Conservation (phyloP, 2,329 filamentous ascomycete genomes). For the Lachnellula occidentalis region DNA sequence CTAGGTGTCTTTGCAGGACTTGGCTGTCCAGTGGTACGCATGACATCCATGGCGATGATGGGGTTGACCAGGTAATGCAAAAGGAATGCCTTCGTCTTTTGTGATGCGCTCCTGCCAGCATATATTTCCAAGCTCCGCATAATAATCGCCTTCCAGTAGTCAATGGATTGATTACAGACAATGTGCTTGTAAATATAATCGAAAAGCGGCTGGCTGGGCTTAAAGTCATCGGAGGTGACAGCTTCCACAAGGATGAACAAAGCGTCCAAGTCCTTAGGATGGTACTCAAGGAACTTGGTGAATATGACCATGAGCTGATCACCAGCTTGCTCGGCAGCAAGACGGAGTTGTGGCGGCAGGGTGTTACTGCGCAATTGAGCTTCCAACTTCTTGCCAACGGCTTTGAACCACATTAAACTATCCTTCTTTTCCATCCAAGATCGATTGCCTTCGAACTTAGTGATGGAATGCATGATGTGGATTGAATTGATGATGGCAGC, state of each 20-base stretch:
- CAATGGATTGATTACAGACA: conserved; percentile 76
- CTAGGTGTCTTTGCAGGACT: conserved; percentile 55
- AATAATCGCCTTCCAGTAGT: conserved; percentile 78
- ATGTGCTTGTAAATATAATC: conserved; percentile 81
- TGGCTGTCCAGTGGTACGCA: conserved; percentile 66
- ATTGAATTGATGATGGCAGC: conserved; percentile 79
- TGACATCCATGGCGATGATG: conserved; percentile 93
- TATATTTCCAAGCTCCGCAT: conserved; percentile 86
- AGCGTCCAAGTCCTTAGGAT: conserved; percentile 72
- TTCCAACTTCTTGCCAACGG: conserved; percentile 73
- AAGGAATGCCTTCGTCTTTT: conserved; percentile 89
- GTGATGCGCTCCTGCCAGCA: conserved; percentile 68
- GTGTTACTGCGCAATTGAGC: conserved; percentile 64
- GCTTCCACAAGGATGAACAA: conserved; percentile 81
- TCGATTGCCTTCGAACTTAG: conserved; percentile 54
- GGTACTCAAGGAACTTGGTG: conserved; percentile 70
- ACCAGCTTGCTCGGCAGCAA: conserved; percentile 82
- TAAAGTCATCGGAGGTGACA: conserved; percentile 77
- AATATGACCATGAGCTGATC: conserved; percentile 85
- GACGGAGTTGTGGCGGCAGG: conserved; percentile 65
- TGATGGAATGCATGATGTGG: conserved; percentile 76
- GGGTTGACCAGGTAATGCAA: conserved; percentile 92
- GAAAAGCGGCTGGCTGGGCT: conserved; percentile 67
- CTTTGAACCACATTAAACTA: conserved; percentile 53
- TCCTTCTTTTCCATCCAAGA: conserved; percentile 68